Conservation (phyloP, 2,329 filamentous ascomycete genomes). For the Aspergillus sp. region DNA sequence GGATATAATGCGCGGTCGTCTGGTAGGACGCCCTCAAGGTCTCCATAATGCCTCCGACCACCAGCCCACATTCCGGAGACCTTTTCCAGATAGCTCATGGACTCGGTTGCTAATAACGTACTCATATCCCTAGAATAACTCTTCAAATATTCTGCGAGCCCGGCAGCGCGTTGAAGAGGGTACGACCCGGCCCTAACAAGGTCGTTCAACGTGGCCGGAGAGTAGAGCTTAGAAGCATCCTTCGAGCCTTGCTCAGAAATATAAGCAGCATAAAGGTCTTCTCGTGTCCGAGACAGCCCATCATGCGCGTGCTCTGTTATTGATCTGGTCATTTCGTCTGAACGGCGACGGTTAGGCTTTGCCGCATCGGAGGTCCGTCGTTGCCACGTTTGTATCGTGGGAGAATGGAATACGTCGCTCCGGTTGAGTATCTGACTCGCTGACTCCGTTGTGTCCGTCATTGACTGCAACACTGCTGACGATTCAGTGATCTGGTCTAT, state of each 20-base stretch:
- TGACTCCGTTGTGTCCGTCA: slow-evolving; percentile 72
- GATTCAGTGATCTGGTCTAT: slow-evolving; percentile 73
- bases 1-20: slow-evolving; percentile 62
- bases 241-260: slow-evolving; percentile 26
- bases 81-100: slow-evolving; percentile 95
- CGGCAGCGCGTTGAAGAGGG: slow-evolving; percentile 78
- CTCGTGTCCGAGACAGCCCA: slow-evolving; percentile 5
- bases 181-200: slow-evolving; percentile 66
- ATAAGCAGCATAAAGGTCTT: slow-evolving; percentile 18
- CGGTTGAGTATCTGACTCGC: slow-evolving; percentile 86
- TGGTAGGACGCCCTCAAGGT: slow-evolving; percentile 64
- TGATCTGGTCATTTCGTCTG: slow-evolving; percentile 37
- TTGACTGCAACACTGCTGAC: slow-evolving; percentile 66
- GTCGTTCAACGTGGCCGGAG: slow-evolving; percentile 57
- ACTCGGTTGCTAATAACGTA: slow-evolving; percentile 78
- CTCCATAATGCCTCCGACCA: slow-evolving; percentile 82
- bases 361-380: slow-evolving; percentile 27
- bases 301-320: slow-evolving; percentile 23
- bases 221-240: slow-evolving; percentile 25
- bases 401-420: slow-evolving; percentile 84
- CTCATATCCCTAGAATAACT: slow-evolving; percentile 79
- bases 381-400: slow-evolving; percentile 56
- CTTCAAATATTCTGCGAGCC: slow-evolving; percentile 79
- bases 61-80: slow-evolving; percentile 97
- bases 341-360: slow-evolving; percentile 29